Evolutionary conservation across 176 grass and related monocot genomes (phyloP).

Genomic region (Rhynchospora breviuscula): DNA sequence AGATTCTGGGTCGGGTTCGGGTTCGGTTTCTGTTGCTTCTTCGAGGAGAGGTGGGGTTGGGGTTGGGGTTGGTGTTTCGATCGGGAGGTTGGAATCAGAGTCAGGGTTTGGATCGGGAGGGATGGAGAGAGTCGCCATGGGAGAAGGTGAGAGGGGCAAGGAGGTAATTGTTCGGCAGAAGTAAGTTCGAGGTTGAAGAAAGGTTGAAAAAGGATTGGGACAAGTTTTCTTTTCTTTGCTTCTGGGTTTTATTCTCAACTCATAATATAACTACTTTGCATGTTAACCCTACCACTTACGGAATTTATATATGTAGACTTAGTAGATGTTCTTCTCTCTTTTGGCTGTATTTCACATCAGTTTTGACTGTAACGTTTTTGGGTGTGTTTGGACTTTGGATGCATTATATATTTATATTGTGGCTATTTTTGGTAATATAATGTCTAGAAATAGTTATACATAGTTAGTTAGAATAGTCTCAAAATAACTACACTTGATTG

Average conservation of each 20-base stretch:
- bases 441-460: no score
- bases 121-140: slow-evolving; percentile 27
- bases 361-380: neutral
- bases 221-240: neutral
- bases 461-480: no score
- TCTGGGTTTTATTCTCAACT: slow-evolving; percentile 4
- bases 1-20: slow-evolving; percentile 16
- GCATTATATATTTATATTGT: no score
- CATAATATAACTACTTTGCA: neutral
- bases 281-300: neutral
- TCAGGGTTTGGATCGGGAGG: slow-evolving; percentile 24
- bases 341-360: no score
- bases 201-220: neutral
- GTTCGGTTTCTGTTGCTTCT: slow-evolving; percentile 3
- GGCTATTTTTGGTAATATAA: no score
- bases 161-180: neutral
- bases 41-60: neutral
- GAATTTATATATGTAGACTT: neutral
- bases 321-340: neutral
- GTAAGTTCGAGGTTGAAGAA: neutral
- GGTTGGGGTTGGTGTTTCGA: neutral
- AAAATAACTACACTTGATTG: no score
- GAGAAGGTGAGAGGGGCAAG: neutral
- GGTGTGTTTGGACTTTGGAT: no score
- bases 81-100: neutral